Percentiles rank a stretch among this genome's conserved stretches.
These are phyloP conservation scores for Melampsora americana DNA, from an alignment of 1,284 basidiomycete species.

Conservation along the genomic window DNA sequence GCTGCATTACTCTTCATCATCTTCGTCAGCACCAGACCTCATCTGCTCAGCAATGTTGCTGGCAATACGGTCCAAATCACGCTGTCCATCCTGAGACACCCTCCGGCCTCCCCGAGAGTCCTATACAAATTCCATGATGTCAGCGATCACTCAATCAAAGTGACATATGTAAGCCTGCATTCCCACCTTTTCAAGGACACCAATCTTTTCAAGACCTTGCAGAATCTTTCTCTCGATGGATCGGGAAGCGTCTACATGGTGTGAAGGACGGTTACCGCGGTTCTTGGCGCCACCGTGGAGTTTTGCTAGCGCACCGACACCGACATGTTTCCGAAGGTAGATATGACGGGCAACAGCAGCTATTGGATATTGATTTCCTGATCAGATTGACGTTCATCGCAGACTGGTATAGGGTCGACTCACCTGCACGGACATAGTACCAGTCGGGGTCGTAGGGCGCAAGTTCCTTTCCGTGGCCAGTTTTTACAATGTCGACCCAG, in stretches of 20 bases:
- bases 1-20: slow-evolving; percentile 65
- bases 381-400: slow-evolving; percentile 39
- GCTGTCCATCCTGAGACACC: slow-evolving; percentile 92
- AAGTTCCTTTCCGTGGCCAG: slow-evolving; percentile 94
- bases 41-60: slow-evolving; percentile 87
- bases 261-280: slow-evolving; percentile 88
- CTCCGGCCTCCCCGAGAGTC: slow-evolving; percentile 88
- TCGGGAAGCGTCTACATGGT: slow-evolving; percentile 83
- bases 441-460: slow-evolving; percentile 99
- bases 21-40: slow-evolving; percentile 79
- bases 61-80: slow-evolving; percentile 97
- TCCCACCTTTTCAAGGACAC: slow-evolving; percentile 77
- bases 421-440: slow-evolving; percentile 98
- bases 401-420: slow-evolving; percentile 52
- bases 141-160: not conserved
- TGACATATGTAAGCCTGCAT: not conserved
- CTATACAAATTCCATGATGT: slow-evolving; percentile 45
- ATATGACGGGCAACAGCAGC: slow-evolving; percentile 98
- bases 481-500: slow-evolving; percentile 99
- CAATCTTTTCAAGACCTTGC: slow-evolving; percentile 97
- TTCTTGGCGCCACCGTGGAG: slow-evolving; percentile 95
- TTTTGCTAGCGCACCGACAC: slow-evolving; percentile 91
- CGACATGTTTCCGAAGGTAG: slow-evolving; percentile 98
- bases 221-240: slow-evolving; percentile 64
- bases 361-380: slow-evolving; percentile 53